Base-by-base conservation (phyloP, 2,329 filamentous ascomycete genomes). In the Colletotrichum chlorophyti region DNA sequence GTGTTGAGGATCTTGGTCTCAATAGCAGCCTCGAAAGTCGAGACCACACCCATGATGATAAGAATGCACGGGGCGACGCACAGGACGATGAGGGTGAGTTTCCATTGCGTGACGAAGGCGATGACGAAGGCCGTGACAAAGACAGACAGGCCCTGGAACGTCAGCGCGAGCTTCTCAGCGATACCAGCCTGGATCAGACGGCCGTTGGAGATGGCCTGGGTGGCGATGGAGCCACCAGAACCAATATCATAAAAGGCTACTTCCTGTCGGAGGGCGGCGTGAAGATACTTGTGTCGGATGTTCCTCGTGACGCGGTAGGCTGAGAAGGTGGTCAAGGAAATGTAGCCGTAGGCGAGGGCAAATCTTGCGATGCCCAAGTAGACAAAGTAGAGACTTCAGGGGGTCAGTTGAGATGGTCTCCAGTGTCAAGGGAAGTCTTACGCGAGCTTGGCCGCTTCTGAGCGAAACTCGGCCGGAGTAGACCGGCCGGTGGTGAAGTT, bases 311-410 rank as follows among this genome's bases (percentile, higher is more conserved):
- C 80, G 9, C 81, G 74, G 49, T 79, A 79, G 2, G 81, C 80
- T 4, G 79, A 74, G 34, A 83, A 78, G 3, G 79, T 83, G 17
- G 83, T 67, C 45, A 74, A 69, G 3, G 70, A 65, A 42, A 75
- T 75, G 66, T 77, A 76, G 15, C 76, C 65, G 61, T 85, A 86
- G 11, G 79, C 74, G 14, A 83, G 68, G 19, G 71, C 65, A 58
- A 86, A 82, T 40, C 82, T 79, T 0, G 70, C 83, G 47, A 85
- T 72, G 63, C 84, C 85, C 11, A 87, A 72, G 60, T 85, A 86
- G 23, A 86, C 74, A 63, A 86, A 85, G 66, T 81, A 86, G 6
- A 87, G 70, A 0, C 79, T 81, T 9, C 6, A 32, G 2, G 5
- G 14, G 37, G 53, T 8, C 42, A 51, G 12, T 12, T 23, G 11